Evolutionary conservation across 2,329 filamentous ascomycete genomes (phyloP).

Genomic region (Mycosphaerella sp.): DNA sequence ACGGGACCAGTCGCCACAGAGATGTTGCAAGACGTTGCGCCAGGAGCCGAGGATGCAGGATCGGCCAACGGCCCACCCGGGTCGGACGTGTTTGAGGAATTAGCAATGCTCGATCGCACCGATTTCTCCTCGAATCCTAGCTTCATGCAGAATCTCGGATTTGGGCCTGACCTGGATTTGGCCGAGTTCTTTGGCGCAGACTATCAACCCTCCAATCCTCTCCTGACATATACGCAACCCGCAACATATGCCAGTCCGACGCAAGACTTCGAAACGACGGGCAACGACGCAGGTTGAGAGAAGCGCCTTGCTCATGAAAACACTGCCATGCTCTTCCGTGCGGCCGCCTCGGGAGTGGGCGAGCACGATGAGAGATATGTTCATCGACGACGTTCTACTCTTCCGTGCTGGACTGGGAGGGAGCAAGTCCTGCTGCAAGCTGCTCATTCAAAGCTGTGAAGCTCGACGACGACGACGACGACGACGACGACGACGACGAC

Average conservation of each 20-base stretch:
- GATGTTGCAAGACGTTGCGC: background rate
- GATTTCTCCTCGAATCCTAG: constrained; percentile 53
- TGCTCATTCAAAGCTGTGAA: too few relatives aligned
- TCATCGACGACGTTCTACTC: too few relatives aligned
- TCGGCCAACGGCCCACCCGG: background rate
- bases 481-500: too few relatives aligned
- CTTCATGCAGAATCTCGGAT: constrained; percentile 62
- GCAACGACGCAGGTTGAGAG: constrained; percentile 14
- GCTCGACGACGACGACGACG: too few relatives aligned
- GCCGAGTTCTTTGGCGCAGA: constrained; percentile 45
- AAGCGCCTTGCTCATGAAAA: too few relatives aligned
- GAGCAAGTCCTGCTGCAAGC: too few relatives aligned
- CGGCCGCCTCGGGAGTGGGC: too few relatives aligned
- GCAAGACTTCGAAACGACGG: background rate
- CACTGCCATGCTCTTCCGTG: too few relatives aligned
- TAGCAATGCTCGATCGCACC: constrained; percentile 51
- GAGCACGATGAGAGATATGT: too few relatives aligned
- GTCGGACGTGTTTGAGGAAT: constrained; percentile 49
- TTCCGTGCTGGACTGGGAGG: too few relatives aligned
- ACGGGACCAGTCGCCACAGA: background rate
- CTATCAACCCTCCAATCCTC: constrained; percentile 39
- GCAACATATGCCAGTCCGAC: constrained; percentile 9
- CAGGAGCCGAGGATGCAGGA: background rate
- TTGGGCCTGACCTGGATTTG: constrained; percentile 56
- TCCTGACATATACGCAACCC: constrained; percentile 35